Percentiles rank a stretch among this genome's conserved stretches.
phyloP scores from a whole-genome alignment of 1,284 basidiomycete genomes.

The Mycosarcoma maydis region DNA sequence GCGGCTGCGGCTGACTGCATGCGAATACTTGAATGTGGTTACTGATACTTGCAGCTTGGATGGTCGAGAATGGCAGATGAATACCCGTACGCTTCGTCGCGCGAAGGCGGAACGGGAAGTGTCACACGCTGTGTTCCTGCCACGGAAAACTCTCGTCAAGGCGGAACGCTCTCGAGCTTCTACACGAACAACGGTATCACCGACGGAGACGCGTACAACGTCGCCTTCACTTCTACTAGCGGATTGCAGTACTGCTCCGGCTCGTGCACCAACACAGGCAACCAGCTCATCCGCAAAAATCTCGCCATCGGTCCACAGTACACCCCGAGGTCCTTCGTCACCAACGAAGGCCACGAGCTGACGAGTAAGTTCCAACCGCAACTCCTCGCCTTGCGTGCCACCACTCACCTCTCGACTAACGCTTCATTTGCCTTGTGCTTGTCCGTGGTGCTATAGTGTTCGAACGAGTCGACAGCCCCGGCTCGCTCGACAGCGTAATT shows the following conservation, averaged over 20 bases:
- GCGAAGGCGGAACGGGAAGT: conserved; percentile 48
- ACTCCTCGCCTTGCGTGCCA: no score
- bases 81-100: conserved; percentile 49
- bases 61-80: conserved; percentile 33
- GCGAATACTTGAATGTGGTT: no score
- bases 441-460: conserved; percentile 27
- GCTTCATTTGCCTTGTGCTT: neutral
- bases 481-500: conserved; percentile 41
- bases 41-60: neutral
- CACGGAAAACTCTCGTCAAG: conserved; percentile 50
- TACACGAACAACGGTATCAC: conserved; percentile 36
- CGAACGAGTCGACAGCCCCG: conserved; percentile 31
- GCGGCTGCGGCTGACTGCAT: no score
- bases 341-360: conserved; percentile 42
- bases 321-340: conserved; percentile 21
- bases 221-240: conserved; percentile 32
- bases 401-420: no score
- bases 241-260: conserved; percentile 47
- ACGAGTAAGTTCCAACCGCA: conserved; percentile 42
- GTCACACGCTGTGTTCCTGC: conserved; percentile 49
- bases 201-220: conserved; percentile 47
- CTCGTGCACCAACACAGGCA: conserved; percentile 45
- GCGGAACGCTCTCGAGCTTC: conserved; percentile 43
- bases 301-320: conserved; percentile 18
- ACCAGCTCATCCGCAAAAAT: conserved; percentile 32